Base-by-base conservation (phyloP, 371 early-diverging fungal genomes). In the Zopfochytrium polystomum region DNA sequence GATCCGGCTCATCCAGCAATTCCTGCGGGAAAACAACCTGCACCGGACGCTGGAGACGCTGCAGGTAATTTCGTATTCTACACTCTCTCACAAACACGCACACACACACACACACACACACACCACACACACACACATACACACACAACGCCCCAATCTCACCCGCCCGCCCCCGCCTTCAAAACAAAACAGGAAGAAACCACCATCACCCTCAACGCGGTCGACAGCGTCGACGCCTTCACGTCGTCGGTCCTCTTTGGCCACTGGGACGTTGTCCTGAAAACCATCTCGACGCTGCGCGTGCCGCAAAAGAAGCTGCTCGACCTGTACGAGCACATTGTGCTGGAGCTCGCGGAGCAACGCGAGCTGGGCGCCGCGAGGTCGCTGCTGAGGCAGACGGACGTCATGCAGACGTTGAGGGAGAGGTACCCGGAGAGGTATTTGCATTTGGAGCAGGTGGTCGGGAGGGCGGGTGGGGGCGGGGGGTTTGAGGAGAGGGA, bases 1-100 rank as follows among this genome's bases (percentile, higher is more conserved):
- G 7, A 85, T 93, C 62, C 86, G 91, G 9, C 82, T 96, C 11
- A 83, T 96, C 44, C 82, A 90, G 58, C 96, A 95, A 72, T 96
- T 92, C 62, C 75, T 93, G 34, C 87, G 90, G 60, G 96, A 95
- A 68, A 88, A 91, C 66, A 91, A 90, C 56, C 75, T 96, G 22
- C 79, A 73, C 29, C 74, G 80, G 22, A 80, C 92, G 1, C 78
- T 91, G 9, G 76, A 78, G 1, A 74, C 86, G 1, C 74, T 96
- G 15, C 89, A 88, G 76, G 87, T 79, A 70, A 29, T 18, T n/a
- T n/a, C n/a, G n/a, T n/a, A n/a, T n/a, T n/a, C n/a, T n/a, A n/a
- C n/a, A 11, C 26, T 7, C n/a, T n/a, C n/a, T n/a, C n/a, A n/a
- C n/a, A n/a, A n/a, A n/a, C n/a, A n/a, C n/a, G n/a, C n/a, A n/a